phyloP scores from a whole-genome alignment of 805 yeast genomes.

The Candida chilensis region DNA sequence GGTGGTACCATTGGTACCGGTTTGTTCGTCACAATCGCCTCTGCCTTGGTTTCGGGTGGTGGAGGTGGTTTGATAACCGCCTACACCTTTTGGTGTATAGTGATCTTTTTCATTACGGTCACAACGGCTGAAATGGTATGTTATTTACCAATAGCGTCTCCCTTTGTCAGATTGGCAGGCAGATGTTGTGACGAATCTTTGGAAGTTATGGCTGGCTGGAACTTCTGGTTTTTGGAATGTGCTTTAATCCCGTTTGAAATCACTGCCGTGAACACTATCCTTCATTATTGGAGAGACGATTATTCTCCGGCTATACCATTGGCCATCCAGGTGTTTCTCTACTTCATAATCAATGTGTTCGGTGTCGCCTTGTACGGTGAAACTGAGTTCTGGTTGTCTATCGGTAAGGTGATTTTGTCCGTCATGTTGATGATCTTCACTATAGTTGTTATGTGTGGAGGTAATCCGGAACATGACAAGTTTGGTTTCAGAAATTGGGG shows the following conservation, averaged over 20 bases:
- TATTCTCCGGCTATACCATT: slow-evolving; percentile 66
- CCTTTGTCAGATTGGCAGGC: slow-evolving; percentile 67
- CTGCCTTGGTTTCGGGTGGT: slow-evolving; percentile 57
- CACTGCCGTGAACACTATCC: slow-evolving; percentile 67
- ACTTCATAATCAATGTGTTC: slow-evolving; percentile 55
- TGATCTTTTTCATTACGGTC: slow-evolving; percentile 58
- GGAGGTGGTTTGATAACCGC: slow-evolving; percentile 61
- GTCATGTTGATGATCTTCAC: slow-evolving; percentile 71
- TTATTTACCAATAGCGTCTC: slow-evolving; percentile 68
- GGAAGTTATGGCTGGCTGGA: slow-evolving; percentile 73
- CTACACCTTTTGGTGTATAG: slow-evolving; percentile 60
- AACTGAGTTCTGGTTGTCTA: slow-evolving; percentile 69
- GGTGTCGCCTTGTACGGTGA: slow-evolving; percentile 78
- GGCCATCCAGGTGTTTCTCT: slow-evolving; percentile 53
- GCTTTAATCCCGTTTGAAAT: slow-evolving; percentile 79
- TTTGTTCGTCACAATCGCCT: slow-evolving; percentile 64
- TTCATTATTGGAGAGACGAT: slow-evolving; percentile 76
- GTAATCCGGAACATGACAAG: slow-evolving; percentile 63
- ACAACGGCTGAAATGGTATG: slow-evolving; percentile 76
- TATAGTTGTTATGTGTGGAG: slow-evolving; percentile 79
- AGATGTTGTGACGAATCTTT: slow-evolving; percentile 69
- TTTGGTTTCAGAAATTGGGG: slow-evolving; percentile 53
- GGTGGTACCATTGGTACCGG: slow-evolving; percentile 84
- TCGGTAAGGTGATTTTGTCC: slow-evolving; percentile 66
- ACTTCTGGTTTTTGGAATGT: slow-evolving; percentile 69